Evolutionary conservation across 2,329 filamentous ascomycete genomes (phyloP), one percentile per base, ranked within the genome.

Genomic region (Neonectria magnoliae): DNA sequence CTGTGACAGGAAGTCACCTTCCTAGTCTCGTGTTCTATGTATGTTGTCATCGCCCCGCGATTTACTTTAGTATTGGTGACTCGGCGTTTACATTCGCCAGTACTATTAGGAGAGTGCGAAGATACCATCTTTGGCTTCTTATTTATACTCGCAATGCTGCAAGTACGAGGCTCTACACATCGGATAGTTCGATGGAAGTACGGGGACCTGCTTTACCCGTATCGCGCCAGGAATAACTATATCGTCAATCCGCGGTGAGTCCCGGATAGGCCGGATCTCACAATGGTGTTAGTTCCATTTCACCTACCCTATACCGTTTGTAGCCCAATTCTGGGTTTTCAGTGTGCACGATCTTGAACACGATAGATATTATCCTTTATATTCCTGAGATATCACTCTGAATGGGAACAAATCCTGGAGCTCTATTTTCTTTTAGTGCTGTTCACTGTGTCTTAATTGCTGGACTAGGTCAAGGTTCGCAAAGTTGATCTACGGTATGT

Each of bases 81-180:
- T 55, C 31, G 53, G 45, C 50, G 55, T 63, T 29, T 50, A 33
- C 50, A 63, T 63, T 63, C 60, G 60, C n/a, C n/a, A n/a, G n/a
- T n/a, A n/a, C n/a, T n/a, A n/a, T n/a, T n/a, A n/a, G n/a, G n/a
- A n/a, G n/a, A n/a, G n/a, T n/a, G n/a, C n/a, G n/a, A n/a, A n/a
- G n/a, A n/a, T n/a, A n/a, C n/a, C n/a, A n/a, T n/a, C n/a, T n/a
- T n/a, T n/a, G n/a, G n/a, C n/a, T n/a, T n/a, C n/a, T n/a, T n/a
- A n/a, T n/a, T n/a, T n/a, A n/a, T n/a, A n/a, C n/a, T n/a, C n/a
- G n/a, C n/a, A n/a, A n/a, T n/a, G n/a, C n/a, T 10, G 38, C 6
- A n/a, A 9, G 2, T 41, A 8, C 16, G 16, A 31, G 7, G 16
- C n/a, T 33, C 20, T 18, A 14, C 14, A n/a, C 20, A 51, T 33